phyloP scores from a whole-genome alignment of 1,284 basidiomycete genomes.

The Chondrostereum purpureum region DNA sequence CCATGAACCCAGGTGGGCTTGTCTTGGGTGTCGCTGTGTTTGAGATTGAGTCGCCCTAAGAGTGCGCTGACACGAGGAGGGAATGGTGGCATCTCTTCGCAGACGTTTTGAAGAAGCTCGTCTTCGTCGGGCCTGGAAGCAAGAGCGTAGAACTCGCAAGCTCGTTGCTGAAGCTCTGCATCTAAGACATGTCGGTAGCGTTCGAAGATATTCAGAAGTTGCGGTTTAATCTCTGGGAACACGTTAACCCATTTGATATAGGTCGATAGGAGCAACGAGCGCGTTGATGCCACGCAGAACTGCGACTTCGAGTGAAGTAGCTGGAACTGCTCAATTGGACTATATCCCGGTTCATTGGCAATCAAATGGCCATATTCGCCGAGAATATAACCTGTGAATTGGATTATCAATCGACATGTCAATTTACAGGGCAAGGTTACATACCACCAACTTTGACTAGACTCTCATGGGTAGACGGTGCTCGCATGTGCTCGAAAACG shows the following conservation, averaged over 20 bases:
- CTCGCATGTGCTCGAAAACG: constrained; percentile 87
- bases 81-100: constrained; percentile 99
- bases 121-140: constrained; percentile 81
- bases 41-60: constrained; percentile 79
- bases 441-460: constrained; percentile 93
- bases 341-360: constrained; percentile 90
- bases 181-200: constrained; percentile 98
- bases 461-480: constrained; percentile 91
- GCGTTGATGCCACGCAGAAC: constrained; percentile 88
- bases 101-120: constrained; percentile 88
- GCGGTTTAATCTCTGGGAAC: constrained; percentile 96
- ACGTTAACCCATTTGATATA: constrained; percentile 99
- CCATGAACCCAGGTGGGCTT: constrained; percentile 96
- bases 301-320: constrained; percentile 93
- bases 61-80: constrained; percentile 91
- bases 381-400: constrained; percentile 76
- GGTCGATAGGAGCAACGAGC: constrained; percentile 89
- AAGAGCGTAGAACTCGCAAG: constrained; percentile 92
- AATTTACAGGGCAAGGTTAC: constrained; percentile 14
- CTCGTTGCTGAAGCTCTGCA: constrained; percentile 95
- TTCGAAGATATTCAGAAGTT: constrained; percentile 92
- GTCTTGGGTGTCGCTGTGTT: constrained; percentile 86
- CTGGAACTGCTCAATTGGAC: constrained; percentile 93
- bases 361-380: constrained; percentile 98
- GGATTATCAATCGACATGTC: constrained; percentile 10